Conservation (phyloP, 768 basidiomycete genomes). For the Crepidotus variabilis region DNA sequence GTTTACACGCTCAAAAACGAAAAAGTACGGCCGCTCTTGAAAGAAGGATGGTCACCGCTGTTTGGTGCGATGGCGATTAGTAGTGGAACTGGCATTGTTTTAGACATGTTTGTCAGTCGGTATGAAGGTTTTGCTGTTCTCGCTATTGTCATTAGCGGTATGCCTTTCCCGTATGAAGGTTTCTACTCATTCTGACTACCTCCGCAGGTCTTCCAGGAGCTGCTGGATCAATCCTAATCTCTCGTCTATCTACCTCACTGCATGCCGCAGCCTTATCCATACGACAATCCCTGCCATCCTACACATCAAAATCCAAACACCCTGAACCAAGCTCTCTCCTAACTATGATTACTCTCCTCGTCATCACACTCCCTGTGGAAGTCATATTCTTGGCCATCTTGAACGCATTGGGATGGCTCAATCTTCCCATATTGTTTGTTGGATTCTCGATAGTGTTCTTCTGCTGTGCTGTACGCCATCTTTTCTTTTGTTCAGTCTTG, state of each 20-base stretch:
- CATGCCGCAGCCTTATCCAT: constrained; percentile 57
- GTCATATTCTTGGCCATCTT: constrained; percentile 69
- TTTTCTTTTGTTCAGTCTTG: background rate
- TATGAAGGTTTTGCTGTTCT: constrained; percentile 89
- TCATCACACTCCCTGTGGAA: constrained; percentile 79
- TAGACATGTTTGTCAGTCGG: constrained; percentile 83
- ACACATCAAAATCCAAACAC: constrained; percentile 14
- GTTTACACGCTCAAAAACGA: constrained; percentile 61
- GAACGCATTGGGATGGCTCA: constrained; percentile 71
- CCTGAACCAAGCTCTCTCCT: constrained; percentile 43
- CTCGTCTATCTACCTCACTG: constrained; percentile 84
- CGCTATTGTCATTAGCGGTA: constrained; percentile 84
- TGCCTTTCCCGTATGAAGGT: constrained; percentile 16
- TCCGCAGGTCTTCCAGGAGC: constrained; percentile 75
- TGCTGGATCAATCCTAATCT: constrained; percentile 88
- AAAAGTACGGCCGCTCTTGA: constrained; percentile 67
- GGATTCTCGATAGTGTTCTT: constrained; percentile 66
- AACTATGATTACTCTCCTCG: constrained; percentile 65
- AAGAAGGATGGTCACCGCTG: constrained; percentile 86
- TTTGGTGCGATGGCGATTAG: constrained; percentile 89
- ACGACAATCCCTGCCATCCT: constrained; percentile 16
- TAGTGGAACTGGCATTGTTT: constrained; percentile 85
- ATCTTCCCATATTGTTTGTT: constrained; percentile 66
- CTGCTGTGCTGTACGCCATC: constrained; percentile 64
- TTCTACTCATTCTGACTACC: background rate